Evolutionary conservation across 2,329 filamentous ascomycete genomes (phyloP).

Genomic region (Pestalotiopsis sp.): DNA sequence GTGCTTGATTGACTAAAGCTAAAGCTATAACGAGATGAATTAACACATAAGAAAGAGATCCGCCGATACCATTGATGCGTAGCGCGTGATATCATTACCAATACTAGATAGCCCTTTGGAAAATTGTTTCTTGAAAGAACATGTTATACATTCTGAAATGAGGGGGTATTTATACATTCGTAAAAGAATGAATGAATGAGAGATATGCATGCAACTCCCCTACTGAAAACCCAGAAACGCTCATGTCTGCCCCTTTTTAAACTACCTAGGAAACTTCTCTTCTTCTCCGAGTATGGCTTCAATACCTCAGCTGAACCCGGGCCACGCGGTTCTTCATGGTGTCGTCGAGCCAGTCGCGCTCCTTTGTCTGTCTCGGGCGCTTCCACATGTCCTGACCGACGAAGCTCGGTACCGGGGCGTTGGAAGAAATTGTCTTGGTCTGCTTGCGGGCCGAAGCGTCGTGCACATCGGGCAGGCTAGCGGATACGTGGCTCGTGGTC

Average conservation of each 20-base stretch:
- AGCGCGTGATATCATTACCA: not conserved
- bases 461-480: not conserved
- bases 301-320: slow-evolving; percentile 8
- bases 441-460: not conserved
- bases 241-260: not conserved
- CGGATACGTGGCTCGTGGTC: not conserved
- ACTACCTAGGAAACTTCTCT: not conserved
- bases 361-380: not conserved
- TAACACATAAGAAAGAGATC: not conserved
- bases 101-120: not conserved
- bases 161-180: not conserved
- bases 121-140: not conserved
- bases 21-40: not conserved
- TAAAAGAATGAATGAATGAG: not conserved
- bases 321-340: slow-evolving; percentile 9
- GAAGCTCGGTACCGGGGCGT: slow-evolving; percentile 17
- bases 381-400: slow-evolving; percentile 26
- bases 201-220: not conserved
- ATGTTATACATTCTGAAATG: not conserved
- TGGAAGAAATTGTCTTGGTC: slow-evolving; percentile 10
- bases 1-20: not conserved
- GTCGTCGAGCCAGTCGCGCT: slow-evolving; percentile 9
- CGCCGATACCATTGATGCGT: not conserved
- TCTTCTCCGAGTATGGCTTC: not conserved
- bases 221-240: not conserved